A percentile compares a stretch with the other conserved stretches of the same genome.
phyloP scores from a whole-genome alignment of 2,329 filamentous ascomycete genomes.

The Fusarium torreyae region DNA sequence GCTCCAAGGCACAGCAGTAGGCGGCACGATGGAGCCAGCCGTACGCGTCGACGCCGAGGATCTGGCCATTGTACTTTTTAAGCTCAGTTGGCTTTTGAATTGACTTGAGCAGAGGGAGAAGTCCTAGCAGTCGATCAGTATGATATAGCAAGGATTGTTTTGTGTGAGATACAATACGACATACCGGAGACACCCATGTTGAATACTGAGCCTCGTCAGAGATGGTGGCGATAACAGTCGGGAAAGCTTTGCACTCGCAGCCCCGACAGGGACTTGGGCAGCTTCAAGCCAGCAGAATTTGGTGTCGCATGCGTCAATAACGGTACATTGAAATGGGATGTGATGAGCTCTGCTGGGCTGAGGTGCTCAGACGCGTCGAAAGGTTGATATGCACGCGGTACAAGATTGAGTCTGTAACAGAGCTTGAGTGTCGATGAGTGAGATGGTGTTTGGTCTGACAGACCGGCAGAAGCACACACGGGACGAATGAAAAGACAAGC shows the following conservation, averaged over 20 bases:
- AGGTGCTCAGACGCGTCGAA: conserved; percentile 42
- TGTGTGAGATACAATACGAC: background rate
- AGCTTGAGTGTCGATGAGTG: conserved; percentile 11
- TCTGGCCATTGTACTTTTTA: conserved; percentile 89
- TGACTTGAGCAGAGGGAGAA: conserved; percentile 93
- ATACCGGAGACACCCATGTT: conserved; percentile 59
- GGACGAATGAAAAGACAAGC: background rate
- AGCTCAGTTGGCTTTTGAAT: conserved; percentile 92
- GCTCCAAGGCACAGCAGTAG: conserved; percentile 89
- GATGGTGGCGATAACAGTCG: conserved; percentile 22
- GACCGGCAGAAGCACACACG: background rate
- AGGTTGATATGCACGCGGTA: conserved; percentile 41
- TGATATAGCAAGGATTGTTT: background rate
- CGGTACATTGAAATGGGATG: conserved; percentile 26
- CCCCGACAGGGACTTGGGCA: conserved; percentile 40
- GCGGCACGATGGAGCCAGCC: conserved; percentile 98
- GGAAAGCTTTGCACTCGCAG: conserved; percentile 33
- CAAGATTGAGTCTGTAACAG: conserved; percentile 31
- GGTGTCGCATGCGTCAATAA: conserved; percentile 36
- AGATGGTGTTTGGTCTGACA: conserved; percentile 5
- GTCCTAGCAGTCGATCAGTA: conserved; percentile 67
- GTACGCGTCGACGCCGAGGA: conserved; percentile 95
- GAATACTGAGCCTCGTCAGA: conserved; percentile 26
- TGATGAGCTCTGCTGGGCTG: conserved; percentile 19
- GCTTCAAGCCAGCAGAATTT: conserved; percentile 33